Percentiles rank a stretch among this genome's conserved stretches.
Evolutionary conservation across 169 alveolate genomes (phyloP).

Genomic region (Plasmodium gallinaceum): DNA sequence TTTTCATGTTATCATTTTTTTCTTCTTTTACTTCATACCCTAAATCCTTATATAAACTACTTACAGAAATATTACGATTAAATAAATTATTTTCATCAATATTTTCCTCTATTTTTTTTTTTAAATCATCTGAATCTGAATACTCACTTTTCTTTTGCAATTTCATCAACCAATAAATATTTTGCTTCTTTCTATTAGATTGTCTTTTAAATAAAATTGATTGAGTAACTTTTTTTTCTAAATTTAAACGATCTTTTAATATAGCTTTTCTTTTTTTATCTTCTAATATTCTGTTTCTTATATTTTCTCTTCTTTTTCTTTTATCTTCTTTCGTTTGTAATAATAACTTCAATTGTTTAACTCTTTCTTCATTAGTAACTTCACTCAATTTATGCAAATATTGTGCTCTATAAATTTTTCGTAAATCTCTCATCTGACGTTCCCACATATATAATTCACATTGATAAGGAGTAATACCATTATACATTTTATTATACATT

Average conservation of each 20-base stretch:
- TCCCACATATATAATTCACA: constrained; percentile 91
- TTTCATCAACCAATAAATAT: constrained; percentile 86
- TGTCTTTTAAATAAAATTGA: constrained; percentile 86
- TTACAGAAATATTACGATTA: constrained; percentile 61
- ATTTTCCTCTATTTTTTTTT: constrained; percentile 42
- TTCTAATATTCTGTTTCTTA: constrained; percentile 47
- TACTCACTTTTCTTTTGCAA: constrained; percentile 81
- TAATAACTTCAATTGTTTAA: constrained; percentile 78
- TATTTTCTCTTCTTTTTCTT: constrained; percentile 70
- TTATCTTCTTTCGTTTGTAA: constrained; percentile 78
- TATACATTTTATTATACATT: constrained; percentile 83
- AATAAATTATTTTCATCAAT: constrained; percentile 7
- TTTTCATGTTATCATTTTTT: constrained; percentile 80
- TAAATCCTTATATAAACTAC: constrained; percentile 77
- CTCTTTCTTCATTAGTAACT: constrained; percentile 87
- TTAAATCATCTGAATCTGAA: constrained; percentile 45
- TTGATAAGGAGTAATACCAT: constrained; percentile 89
- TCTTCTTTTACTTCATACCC: constrained; percentile 84
- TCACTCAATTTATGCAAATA: constrained; percentile 85
- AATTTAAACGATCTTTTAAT: constrained; percentile 63
- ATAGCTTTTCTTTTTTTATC: constrained; percentile 78
- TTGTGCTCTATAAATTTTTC: constrained; percentile 88
- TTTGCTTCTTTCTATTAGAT: constrained; percentile 84
- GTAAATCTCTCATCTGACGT: constrained; percentile 88
- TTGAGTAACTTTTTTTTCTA: constrained; percentile 82